These are phyloP conservation scores for Cyclotella distinguenda DNA, from an alignment of 108 stramenopile species.

Conservation along the genomic window DNA sequence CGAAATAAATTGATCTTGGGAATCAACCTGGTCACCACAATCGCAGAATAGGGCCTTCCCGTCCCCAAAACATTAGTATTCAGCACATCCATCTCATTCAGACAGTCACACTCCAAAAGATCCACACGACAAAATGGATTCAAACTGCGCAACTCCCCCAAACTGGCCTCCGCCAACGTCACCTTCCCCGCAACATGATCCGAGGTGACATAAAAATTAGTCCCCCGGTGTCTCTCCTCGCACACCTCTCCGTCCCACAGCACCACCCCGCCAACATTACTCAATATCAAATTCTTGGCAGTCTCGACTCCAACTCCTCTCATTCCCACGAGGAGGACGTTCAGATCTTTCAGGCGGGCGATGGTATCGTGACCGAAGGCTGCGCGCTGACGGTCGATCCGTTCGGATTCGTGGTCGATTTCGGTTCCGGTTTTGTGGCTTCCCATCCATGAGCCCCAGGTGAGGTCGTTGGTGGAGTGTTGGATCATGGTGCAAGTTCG, in stretches of 20 bases:
- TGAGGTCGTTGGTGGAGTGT: not conserved
- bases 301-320: slow-evolving; percentile 71
- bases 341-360: slow-evolving; percentile 55
- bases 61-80: slow-evolving; percentile 36
- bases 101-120: slow-evolving; percentile 7
- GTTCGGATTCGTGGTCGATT: slow-evolving; percentile 52
- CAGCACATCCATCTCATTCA: slow-evolving; percentile 16
- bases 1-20: slow-evolving; percentile 33
- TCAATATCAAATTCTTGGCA: slow-evolving; percentile 69
- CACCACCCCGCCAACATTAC: slow-evolving; percentile 49
- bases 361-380: slow-evolving; percentile 55
- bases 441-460: slow-evolving; percentile 54
- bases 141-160: slow-evolving; percentile 40
- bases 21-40: slow-evolving; percentile 43
- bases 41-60: slow-evolving; percentile 33
- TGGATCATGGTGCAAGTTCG: no score
- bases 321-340: slow-evolving; percentile 70
- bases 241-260: slow-evolving; percentile 33
- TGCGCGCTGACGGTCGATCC: slow-evolving; percentile 58
- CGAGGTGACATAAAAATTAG: slow-evolving; percentile 46
- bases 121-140: slow-evolving; percentile 57
- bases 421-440: slow-evolving; percentile 41
- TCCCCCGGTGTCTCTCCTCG: slow-evolving; percentile 36
- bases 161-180: slow-evolving; percentile 38
- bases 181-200: slow-evolving; percentile 33